These are phyloP conservation scores for Podaxis pistillaris DNA, from an alignment of 768 basidiomycete species.

Conservation along the genomic window DNA sequence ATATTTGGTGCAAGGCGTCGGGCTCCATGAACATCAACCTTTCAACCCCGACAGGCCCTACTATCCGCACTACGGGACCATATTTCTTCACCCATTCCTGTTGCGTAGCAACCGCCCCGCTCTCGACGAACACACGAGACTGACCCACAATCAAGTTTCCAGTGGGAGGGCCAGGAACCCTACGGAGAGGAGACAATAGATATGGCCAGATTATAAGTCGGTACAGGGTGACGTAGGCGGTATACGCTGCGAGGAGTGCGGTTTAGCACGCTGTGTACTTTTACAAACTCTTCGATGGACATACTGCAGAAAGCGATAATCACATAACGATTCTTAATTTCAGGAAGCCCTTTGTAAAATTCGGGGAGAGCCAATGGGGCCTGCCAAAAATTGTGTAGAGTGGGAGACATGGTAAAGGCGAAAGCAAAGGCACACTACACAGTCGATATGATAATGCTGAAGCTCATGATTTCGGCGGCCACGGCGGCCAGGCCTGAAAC, in stretches of 20 bases:
- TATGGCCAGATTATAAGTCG: constrained; percentile 29
- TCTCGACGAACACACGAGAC: constrained; percentile 32
- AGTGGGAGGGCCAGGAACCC: constrained; percentile 26
- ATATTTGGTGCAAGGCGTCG: constrained; percentile 42
- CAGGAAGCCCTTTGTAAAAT: background rate
- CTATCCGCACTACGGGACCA: constrained; percentile 41
- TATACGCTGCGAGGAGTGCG: background rate
- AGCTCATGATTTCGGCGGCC: background rate
- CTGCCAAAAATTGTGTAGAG: background rate
- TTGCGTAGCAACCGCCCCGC: constrained; percentile 43
- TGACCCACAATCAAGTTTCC: constrained; percentile 33
- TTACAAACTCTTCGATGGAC: background rate
- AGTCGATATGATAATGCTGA: background rate
- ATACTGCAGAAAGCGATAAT: background rate
- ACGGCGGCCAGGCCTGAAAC: too few species aligned
- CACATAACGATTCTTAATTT: background rate
- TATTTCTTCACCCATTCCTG: constrained; percentile 46
- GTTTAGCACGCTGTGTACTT: background rate
- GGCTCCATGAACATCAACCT: constrained; percentile 42
- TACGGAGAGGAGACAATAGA: constrained; percentile 27
- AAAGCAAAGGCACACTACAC: too few species aligned
- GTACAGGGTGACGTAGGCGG: constrained; percentile 16
- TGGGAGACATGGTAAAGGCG: background rate
- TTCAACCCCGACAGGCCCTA: constrained; percentile 46
- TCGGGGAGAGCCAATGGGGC: background rate